Evolutionary conservation across 1,284 basidiomycete genomes (phyloP).

Genomic region (Thecaphora thlaspeos): DNA sequence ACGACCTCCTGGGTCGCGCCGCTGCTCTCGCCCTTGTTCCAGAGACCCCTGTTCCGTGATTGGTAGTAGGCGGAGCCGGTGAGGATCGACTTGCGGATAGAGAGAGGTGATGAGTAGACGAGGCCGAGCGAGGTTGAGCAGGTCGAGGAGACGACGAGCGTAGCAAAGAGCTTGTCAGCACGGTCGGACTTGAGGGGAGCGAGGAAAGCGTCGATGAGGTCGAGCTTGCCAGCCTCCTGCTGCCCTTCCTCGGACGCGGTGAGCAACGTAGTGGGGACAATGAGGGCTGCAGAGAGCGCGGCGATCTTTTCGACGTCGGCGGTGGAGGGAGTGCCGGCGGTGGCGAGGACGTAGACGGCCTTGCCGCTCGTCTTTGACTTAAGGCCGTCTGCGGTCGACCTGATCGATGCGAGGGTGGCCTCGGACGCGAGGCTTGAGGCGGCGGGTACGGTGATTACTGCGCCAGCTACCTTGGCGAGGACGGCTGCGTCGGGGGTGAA

Average conservation of each 20-base stretch:
- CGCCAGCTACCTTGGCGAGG: conserved; percentile 37
- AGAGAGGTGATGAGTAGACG: conserved; percentile 92
- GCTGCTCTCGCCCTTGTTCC: conserved; percentile 95
- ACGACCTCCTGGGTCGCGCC: conserved; percentile 89
- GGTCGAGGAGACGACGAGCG: conserved; percentile 69
- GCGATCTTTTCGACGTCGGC: conserved; percentile 33
- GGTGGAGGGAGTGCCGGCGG: conserved; percentile 18
- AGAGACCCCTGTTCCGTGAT: conserved; percentile 84
- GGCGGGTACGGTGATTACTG: conserved; percentile 32
- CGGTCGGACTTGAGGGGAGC: conserved; percentile 79
- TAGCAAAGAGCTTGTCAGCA: conserved; percentile 87
- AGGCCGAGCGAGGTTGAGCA: conserved; percentile 75
- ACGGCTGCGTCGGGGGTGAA: conserved; percentile 27
- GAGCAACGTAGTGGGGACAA: conserved; percentile 43
- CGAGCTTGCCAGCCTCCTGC: conserved; percentile 31
- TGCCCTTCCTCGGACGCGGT: conserved; percentile 10
- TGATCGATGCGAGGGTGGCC: conserved; percentile 18
- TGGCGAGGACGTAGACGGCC: conserved; percentile 43
- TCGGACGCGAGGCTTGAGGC: conserved; percentile 27
- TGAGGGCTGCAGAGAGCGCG: conserved; percentile 30
- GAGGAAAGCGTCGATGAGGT: conserved; percentile 48
- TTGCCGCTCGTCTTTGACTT: conserved; percentile 43
- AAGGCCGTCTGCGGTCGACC: conserved; percentile 25
- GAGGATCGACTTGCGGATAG: conserved; percentile 79
- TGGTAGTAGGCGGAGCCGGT: conserved; percentile 94